Percentiles rank a stretch among this genome's conserved stretches.
These are phyloP conservation scores for Prinsepia uniflora DNA, from an alignment of 306 rosid species.

Conservation along the genomic window DNA sequence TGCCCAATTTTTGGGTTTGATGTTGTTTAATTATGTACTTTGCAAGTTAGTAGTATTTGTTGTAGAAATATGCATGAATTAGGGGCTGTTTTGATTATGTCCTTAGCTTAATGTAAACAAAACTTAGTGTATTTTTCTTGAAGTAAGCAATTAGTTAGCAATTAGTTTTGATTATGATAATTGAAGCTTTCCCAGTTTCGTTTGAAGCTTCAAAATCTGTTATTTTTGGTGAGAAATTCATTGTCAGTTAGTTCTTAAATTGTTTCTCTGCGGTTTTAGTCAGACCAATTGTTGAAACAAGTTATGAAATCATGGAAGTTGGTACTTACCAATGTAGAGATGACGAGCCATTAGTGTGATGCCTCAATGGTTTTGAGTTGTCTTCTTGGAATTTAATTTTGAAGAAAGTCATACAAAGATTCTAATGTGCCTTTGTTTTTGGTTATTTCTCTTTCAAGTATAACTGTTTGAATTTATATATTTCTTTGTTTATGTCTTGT, in stretches of 20 bases:
- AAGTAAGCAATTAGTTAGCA: neutral
- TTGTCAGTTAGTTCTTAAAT: neutral
- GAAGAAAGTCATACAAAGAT: neutral
- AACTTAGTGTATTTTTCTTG: neutral
- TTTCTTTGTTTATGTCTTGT: constrained; percentile 8
- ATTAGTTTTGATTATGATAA: neutral
- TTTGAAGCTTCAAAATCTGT: neutral
- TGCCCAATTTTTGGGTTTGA: neutral
- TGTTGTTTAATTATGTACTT: neutral
- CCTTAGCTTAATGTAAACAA: neutral
- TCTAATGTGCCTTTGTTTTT: neutral
- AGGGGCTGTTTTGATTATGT: neutral
- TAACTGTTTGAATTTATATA: constrained; percentile 6
- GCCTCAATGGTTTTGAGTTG: neutral
- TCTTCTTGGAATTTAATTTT: neutral
- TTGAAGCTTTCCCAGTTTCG: neutral
- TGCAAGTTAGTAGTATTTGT: neutral
- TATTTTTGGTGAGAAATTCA: neutral
- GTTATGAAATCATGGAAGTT: neutral
- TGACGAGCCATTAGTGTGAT: neutral
- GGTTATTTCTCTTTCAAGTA: constrained; percentile 2
- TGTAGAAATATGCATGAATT: neutral
- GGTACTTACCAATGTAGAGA: neutral
- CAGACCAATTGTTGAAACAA: neutral
- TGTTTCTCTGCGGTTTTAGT: neutral